These are phyloP conservation scores for Teunomyces panamensis DNA, from an alignment of 805 yeast genomes.

Conservation along the genomic window DNA sequence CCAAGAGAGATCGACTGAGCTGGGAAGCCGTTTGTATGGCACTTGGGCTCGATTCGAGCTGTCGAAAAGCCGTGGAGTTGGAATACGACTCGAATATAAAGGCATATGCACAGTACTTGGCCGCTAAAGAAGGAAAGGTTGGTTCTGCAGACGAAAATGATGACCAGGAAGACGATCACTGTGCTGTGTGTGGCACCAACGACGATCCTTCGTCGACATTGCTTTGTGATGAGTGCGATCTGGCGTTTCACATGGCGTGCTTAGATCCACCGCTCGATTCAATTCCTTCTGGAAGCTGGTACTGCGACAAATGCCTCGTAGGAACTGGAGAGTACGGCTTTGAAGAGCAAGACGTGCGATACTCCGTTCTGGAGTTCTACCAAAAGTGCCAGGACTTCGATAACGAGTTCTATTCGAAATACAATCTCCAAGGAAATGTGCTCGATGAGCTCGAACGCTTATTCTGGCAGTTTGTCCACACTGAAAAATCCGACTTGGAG, in stretches of 20 bases:
- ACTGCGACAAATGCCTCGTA: conserved; percentile 76
- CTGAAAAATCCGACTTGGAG: conserved; percentile 45
- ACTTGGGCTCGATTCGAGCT: conserved; percentile 20
- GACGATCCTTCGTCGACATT: conserved; percentile 48
- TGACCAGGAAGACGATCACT: conserved; percentile 30
- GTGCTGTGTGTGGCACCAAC: conserved; percentile 47
- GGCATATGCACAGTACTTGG: conserved; percentile 32
- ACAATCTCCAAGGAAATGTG: conserved; percentile 30
- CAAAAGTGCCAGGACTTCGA: conserved; percentile 51
- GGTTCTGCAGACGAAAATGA: conserved; percentile 20
- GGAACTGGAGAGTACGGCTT: conserved; percentile 90
- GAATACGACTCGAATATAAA: conserved; percentile 25
- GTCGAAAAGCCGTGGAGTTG: conserved; percentile 12
- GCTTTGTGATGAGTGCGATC: conserved; percentile 74
- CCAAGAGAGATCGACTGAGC: not conserved
- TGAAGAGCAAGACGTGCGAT: conserved; percentile 58
- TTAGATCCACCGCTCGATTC: conserved; percentile 52
- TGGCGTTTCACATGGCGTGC: conserved; percentile 65
- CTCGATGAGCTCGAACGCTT: conserved; percentile 53
- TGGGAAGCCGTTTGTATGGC: not conserved
- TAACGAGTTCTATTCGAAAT: conserved; percentile 35
- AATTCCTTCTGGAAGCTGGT: conserved; percentile 68
- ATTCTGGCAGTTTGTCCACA: conserved; percentile 60
- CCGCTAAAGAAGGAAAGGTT: conserved; percentile 12
- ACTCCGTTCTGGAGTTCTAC: conserved; percentile 60